Base-by-base conservation (phyloP, 169 alveolate species). In the Prorocentrum cordatum region DNA sequence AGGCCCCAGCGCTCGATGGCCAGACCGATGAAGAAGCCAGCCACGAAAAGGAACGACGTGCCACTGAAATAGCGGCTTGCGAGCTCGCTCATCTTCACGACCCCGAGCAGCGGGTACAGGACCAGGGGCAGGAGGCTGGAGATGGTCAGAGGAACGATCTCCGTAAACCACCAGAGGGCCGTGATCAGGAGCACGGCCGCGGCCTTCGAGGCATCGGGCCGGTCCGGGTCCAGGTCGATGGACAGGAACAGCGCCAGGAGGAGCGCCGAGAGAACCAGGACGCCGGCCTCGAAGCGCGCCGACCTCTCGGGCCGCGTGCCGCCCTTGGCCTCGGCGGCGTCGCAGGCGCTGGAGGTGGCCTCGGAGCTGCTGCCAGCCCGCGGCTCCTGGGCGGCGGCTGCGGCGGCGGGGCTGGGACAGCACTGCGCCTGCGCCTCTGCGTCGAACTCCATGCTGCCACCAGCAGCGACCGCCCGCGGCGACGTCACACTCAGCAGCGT, bases 1-100 rank as follows among this genome's bases (percentile, higher is more conserved):
- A 77, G 27, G 59, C 59, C 59, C 88, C 88, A 77, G 24, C 88
- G 88, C 33, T 77, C 88, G n/a, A 77, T 77, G 24, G 88, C 88
- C 4, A 77, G 75, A 35, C 88, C 88, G 5, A 77, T 61, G 24
- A 77, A 59, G 50, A 77, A 77, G 26, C 88, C 88, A 0, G 88
- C 88, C 29, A 77, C 59, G 88, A 77, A 77, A 12, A 77, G 88
- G 32, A 77, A 77, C 38, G 88, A 77, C 22, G 39, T 45, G 18
- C 88, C 66, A 6, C 64, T 22, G 38, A 77, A 77, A 27, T 26
- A 77, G 33, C 36, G n/a, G 2, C 29, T 59, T 26, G 88, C 88
- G 24, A 77, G 62, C 2, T 42, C 38, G 20, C 47, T 26, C 5
- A 75, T 75, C 42, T 77, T 58, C 36, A 77, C 88, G 24, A 77